These are phyloP conservation scores for Candida mesenterica DNA, from an alignment of 1,139 yeast genomes.

Conservation along the genomic window DNA sequence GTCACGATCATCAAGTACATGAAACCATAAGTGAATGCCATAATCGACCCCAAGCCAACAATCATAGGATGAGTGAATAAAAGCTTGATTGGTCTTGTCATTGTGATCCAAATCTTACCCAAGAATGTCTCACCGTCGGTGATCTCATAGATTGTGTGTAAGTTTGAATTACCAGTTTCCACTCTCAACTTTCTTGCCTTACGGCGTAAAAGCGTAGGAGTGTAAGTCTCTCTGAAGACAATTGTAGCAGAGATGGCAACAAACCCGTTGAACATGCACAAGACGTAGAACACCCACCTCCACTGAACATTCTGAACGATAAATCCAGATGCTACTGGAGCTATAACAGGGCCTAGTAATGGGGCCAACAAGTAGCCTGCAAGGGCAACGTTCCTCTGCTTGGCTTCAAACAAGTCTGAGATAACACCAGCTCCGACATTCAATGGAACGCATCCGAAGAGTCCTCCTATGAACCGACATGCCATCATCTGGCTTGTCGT, in stretches of 20 bases:
- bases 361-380: conserved; percentile 45
- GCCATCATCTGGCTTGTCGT: conserved; percentile 41
- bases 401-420: conserved; percentile 35
- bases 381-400: conserved; percentile 36
- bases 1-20: conserved; percentile 49
- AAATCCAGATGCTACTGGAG: conserved; percentile 59
- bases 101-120: conserved; percentile 31
- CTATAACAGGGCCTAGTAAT: conserved; percentile 60
- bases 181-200: conserved; percentile 33
- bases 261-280: conserved; percentile 41
- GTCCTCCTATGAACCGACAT: conserved; percentile 40
- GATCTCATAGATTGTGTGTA: conserved; percentile 46
- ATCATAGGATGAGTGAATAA: conserved; percentile 47
- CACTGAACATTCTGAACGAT: conserved; percentile 25
- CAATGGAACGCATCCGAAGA: conserved; percentile 40
- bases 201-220: conserved; percentile 35
- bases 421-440: conserved; percentile 46
- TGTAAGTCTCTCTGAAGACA: conserved; percentile 40
- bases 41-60: conserved; percentile 44
- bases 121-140: conserved; percentile 35
- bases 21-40: conserved; percentile 49
- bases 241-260: conserved; percentile 37
- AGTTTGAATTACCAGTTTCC: conserved; percentile 35
- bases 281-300: conserved; percentile 47
- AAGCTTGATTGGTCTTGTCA: conserved; percentile 40